Evolutionary conservation across 163 green algal genomes (phyloP), one percentile per base, ranked within the genome.

Genomic region (Chlamydomonas reinhardtii): DNA sequence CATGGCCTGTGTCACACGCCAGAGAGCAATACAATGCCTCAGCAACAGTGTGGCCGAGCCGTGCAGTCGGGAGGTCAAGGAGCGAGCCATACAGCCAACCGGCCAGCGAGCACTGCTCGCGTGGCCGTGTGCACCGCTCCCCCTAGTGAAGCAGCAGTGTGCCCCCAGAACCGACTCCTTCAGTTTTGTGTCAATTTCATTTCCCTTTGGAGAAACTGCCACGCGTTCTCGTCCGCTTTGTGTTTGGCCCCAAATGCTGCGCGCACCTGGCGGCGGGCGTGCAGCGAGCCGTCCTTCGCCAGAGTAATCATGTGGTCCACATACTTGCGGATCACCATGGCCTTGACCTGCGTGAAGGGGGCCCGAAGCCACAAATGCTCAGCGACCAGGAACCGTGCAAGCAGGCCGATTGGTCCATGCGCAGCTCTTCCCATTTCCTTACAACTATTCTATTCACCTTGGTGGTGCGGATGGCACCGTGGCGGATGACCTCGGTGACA

Each of bases 241-340:
- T 14, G 39, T 8, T 14, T 8, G 14, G 48, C 48, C n/a, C 48
- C 48, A 56, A 56, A 56, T 56, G 48, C 48, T 56, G 22, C 20
- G 19, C 88, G 12, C 79, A 96, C 95, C 94, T 99, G 97, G 25
- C 97, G 91, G 48, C 96, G 92, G 22, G 98, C 93, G 89, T 99
- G 97, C 59, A 99, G 91, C 39, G 85, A 94, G 61, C 96, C 97
- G 35, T 96, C 89, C 95, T 99, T 99, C 48, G 98, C 97, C 74
- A 99, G 93, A 27, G 93, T 96, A 78, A 99, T 99, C 94, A 99
- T 99, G 83, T 99, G 97, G 90, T 99, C 98, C 39, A 99, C 97
- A 74, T 96, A 96, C 81, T 98, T 98, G 61, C 96, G 92, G 65
- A 99, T 97, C 22, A 97, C 98, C 91, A 99, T 99, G 73, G 98